Evolutionary conservation across 352 stramenopile species (phyloP).

Genomic region (Peronosclerospora sorghi): DNA sequence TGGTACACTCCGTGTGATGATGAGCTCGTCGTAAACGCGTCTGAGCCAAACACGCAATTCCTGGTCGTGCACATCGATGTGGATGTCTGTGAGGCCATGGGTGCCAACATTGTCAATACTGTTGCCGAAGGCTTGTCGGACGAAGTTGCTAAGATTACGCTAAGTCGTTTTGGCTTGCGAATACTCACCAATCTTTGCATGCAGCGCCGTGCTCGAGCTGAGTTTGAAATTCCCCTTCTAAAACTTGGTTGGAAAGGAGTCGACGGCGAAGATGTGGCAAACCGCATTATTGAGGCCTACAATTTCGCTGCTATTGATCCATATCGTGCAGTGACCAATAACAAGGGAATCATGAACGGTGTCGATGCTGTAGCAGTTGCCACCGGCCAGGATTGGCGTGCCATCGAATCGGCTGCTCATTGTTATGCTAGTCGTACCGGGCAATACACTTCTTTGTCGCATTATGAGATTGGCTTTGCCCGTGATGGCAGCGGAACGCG

Average conservation of each 20-base stretch:
- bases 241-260: conserved; percentile 79
- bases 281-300: conserved; percentile 73
- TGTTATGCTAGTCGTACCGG: conserved; percentile 71
- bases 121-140: conserved; percentile 70
- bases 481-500: conserved; percentile 23
- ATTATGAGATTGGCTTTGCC: conserved; percentile 44
- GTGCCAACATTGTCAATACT: conserved; percentile 84
- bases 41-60: conserved; percentile 28
- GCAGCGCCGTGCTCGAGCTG: conserved; percentile 54
- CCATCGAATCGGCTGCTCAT: conserved; percentile 74
- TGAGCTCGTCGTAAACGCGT: conserved; percentile 41
- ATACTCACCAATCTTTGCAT: conserved; percentile 87
- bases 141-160: conserved; percentile 57
- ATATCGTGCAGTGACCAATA: conserved; percentile 80
- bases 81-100: conserved; percentile 84
- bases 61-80: conserved; percentile 82
- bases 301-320: conserved; percentile 78
- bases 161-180: conserved; percentile 57
- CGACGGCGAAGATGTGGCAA: conserved; percentile 56
- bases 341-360: conserved; percentile 87
- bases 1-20: conserved; percentile 59
- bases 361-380: conserved; percentile 72
- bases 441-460: conserved; percentile 71
- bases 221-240: conserved; percentile 60
- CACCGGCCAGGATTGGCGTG: conserved; percentile 78